Base-by-base conservation (phyloP, 306 rosid genomes). In the Hippophae gyantsensis region DNA sequence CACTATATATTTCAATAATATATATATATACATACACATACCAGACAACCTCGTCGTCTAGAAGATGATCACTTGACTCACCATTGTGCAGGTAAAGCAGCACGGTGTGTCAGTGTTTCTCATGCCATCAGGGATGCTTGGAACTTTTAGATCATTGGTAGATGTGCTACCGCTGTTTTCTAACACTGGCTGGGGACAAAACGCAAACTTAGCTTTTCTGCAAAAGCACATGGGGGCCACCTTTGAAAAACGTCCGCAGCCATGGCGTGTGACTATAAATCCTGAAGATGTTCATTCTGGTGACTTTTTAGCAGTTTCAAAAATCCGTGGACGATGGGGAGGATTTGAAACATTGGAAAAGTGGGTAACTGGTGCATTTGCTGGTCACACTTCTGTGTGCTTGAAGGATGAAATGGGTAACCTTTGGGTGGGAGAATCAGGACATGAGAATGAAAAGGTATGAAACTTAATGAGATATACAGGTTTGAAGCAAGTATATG, bases 291-390 rank as follows among this genome's bases (percentile, higher is more conserved):
- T 92, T 78, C 95, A 85, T 73, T 76, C 96, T 45, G 98, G 98
- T 61, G 98, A 92, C 69, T 92, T 92, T 69, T 71, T 92, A 55
- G 98, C 93, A 12, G 85, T 92, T 52, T 92, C 96, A 27, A 92
- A 92, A 85, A 87, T 92, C 57, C 96, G 98, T 49, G 98, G 96
- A 65, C 86, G 96, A 61, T 92, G 98, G 98, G 98, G 96, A 56
- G 98, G 98, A 67, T 92, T 92, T 67, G 96, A 92, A 85, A 87
- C 96, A 42, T 78, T 92, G 54, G 98, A 92, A 60, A 92, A 87
- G 75, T 92, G 98, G 98, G 96, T 92, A 23, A 87, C 98, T 0
- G 98, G 98, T 61, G 82, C 98, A 71, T 92, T 87, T 85, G 98
- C 98, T 57, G 98, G 98, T 64, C 98, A 92, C 75, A 87, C 98